Base-by-base conservation (phyloP, 305 asterid genomes). In the Coffea humblotiana region DNA sequence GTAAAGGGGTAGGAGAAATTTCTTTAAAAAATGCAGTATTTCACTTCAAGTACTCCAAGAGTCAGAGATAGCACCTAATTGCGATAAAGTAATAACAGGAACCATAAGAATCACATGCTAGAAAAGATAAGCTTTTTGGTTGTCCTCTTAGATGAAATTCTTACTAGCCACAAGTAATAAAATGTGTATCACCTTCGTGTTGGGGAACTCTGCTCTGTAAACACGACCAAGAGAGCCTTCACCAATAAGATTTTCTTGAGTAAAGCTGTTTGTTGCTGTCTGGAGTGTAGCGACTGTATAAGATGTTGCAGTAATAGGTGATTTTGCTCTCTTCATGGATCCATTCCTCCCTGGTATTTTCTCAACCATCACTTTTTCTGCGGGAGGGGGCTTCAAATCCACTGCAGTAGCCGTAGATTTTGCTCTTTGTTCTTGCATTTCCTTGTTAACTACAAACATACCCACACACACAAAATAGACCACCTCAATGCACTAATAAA, bases 141-240 rank as follows among this genome's bases (percentile, higher is more conserved):
- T n/a, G 47, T 65, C 51, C 48, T 8, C 18, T 48, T 47, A 10
- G 8, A 45, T 27, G 11, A 70, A 37, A 19, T n/a, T n/a, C 27
- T 61, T 7, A 19, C 48, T 73, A 37, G 16, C 54, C 49, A 15
- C 64, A 67, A 64, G 19, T 19, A 56, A 18, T 5, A 52, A 14
- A 70, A 58, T 29, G 51, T 16, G 75, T 67, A 78, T 86, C 89
- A 96, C 99, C 98, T 96, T 96, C 63, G 97, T 98, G 81, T 85
- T 94, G 70, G 93, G 89, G 72, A 96, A 91, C 66, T 91, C 98
- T 74, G 98, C 98, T 84, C 89, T 89, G 78, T 96, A 96, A 68
- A 96, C 99, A 75, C 98, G 97, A 74, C 98, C 99, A 72, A 92
- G 93, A 56, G 99, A 94, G 56, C 99, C 99, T 91, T 94, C 98